Conservation (phyloP, 2,329 filamentous ascomycete genomes). For the Podosphaera xanthii region DNA sequence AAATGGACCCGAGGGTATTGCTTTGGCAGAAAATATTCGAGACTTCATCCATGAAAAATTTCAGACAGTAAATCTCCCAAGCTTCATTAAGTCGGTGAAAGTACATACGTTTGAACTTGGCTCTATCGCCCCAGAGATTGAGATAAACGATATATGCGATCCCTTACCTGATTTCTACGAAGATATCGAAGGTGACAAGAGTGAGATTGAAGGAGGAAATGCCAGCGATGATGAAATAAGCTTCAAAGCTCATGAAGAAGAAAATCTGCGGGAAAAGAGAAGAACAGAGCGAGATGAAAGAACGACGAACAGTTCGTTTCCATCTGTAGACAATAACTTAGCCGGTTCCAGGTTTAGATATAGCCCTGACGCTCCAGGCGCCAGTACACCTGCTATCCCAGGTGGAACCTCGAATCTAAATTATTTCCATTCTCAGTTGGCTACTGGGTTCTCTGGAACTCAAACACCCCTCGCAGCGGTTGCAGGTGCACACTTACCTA, state of each 20-base stretch:
- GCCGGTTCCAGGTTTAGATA: slow-evolving; percentile 14
- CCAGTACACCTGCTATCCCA: slow-evolving; percentile 38
- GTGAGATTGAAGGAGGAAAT: slow-evolving; percentile 29
- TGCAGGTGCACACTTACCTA: slow-evolving; percentile 38
- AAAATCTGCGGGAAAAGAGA: slow-evolving; percentile 16
- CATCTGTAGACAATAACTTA: slow-evolving; percentile 20
- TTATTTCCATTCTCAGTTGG: slow-evolving; percentile 63
- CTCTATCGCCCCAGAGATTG: slow-evolving; percentile 55
- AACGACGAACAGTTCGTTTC: slow-evolving; percentile 12
- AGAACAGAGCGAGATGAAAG: slow-evolving; percentile 17
- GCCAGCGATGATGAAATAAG: slow-evolving; percentile 15
- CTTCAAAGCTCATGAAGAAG: slow-evolving; percentile 6
- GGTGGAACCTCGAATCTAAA: slow-evolving; percentile 56
- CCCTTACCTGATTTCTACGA: slow-evolving; percentile 94
- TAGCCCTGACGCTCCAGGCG: slow-evolving; percentile 25
- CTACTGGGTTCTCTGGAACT: slow-evolving; percentile 46
- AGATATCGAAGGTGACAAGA: slow-evolving; percentile 43
- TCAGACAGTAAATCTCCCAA: slow-evolving; percentile 71
- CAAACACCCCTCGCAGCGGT: slow-evolving; percentile 63
- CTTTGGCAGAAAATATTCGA: slow-evolving; percentile 66
- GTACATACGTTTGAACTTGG: slow-evolving; percentile 92
- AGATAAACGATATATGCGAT: slow-evolving; percentile 92
- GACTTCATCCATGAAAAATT: slow-evolving; percentile 92
- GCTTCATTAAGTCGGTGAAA: slow-evolving; percentile 89
- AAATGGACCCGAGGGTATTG: slow-evolving; percentile 64